Percentiles rank a stretch among this genome's conserved stretches.
These are phyloP conservation scores for Sporisorium exsertum DNA, from an alignment of 1,284 basidiomycete species.

Conservation along the genomic window DNA sequence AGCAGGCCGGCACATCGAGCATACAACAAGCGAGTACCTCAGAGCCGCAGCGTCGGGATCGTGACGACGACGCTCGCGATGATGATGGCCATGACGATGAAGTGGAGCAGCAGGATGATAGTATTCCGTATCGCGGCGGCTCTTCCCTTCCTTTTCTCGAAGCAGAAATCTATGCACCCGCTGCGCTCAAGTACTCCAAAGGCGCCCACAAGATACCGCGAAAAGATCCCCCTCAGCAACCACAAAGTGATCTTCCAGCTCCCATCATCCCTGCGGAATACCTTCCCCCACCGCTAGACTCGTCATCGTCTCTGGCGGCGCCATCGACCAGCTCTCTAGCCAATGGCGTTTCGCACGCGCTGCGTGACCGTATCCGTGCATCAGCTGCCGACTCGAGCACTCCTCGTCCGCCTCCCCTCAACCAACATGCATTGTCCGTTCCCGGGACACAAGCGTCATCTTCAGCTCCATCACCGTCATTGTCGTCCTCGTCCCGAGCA, in stretches of 20 bases:
- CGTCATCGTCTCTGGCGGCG: not conserved
- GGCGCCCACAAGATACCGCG: slow-evolving; percentile 44
- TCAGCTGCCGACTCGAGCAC: slow-evolving; percentile 29
- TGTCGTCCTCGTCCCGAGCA: not conserved
- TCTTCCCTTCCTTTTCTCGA: slow-evolving; percentile 34
- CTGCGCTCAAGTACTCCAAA: slow-evolving; percentile 52
- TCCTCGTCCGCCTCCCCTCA: not conserved
- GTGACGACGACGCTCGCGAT: too few species aligned
- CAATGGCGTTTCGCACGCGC: slow-evolving; percentile 26
- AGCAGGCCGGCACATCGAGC: not conserved
- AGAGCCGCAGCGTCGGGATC: not conserved
- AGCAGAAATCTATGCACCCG: slow-evolving; percentile 47
- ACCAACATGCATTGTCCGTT: not conserved
- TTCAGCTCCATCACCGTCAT: not conserved
- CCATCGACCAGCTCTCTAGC: slow-evolving; percentile 17
- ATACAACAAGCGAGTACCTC: not conserved
- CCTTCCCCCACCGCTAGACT: slow-evolving; percentile 4
- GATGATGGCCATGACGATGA: not conserved
- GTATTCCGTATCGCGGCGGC: not conserved
- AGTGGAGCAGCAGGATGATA: not conserved
- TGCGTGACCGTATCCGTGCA: slow-evolving; percentile 23
- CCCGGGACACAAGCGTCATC: too few species aligned
- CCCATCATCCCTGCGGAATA: slow-evolving; percentile 24
- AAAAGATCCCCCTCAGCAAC: not conserved
- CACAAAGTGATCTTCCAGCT: slow-evolving; percentile 12